These are phyloP conservation scores for Crepidotus variabilis DNA, from an alignment of 768 basidiomycete species.

Conservation along the genomic window DNA sequence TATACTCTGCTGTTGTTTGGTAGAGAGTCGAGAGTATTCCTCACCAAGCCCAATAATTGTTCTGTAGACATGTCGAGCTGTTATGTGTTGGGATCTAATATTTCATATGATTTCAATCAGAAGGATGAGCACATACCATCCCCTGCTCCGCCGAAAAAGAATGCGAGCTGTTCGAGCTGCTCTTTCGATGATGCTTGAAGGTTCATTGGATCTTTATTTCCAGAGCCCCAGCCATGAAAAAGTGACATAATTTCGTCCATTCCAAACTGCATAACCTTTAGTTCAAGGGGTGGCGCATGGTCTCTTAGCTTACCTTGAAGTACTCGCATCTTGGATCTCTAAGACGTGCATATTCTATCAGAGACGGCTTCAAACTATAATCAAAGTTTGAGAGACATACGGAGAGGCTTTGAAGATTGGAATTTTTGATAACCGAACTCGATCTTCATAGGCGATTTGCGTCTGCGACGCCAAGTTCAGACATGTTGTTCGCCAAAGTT, in stretches of 20 bases:
- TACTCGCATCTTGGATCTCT: not conserved
- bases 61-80: slow-evolving; percentile 23
- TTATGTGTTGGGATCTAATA: too few species aligned
- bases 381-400: slow-evolving; percentile 9
- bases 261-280: slow-evolving; percentile 12
- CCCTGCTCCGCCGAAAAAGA: slow-evolving; percentile 23
- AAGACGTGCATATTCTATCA: not conserved
- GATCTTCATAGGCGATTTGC: slow-evolving; percentile 13
- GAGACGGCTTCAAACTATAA: not conserved
- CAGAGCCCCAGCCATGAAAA: slow-evolving; percentile 20
- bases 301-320: not conserved
- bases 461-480: slow-evolving; percentile 5
- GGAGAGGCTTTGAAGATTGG: slow-evolving; percentile 12
- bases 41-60: slow-evolving; percentile 20
- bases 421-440: slow-evolving; percentile 11
- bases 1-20: slow-evolving; percentile 11
- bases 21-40: slow-evolving; percentile 12
- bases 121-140: slow-evolving; percentile 14
- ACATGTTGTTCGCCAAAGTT: not conserved
- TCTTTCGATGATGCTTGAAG: slow-evolving; percentile 12
- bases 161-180: slow-evolving; percentile 15
- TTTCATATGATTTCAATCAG: not conserved
- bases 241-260: slow-evolving; percentile 24
- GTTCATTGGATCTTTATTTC: slow-evolving; percentile 16
- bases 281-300: not conserved